Base-by-base conservation (phyloP, 192 early-diverging fungal genomes). In the Backusella liffmaniae region DNA sequence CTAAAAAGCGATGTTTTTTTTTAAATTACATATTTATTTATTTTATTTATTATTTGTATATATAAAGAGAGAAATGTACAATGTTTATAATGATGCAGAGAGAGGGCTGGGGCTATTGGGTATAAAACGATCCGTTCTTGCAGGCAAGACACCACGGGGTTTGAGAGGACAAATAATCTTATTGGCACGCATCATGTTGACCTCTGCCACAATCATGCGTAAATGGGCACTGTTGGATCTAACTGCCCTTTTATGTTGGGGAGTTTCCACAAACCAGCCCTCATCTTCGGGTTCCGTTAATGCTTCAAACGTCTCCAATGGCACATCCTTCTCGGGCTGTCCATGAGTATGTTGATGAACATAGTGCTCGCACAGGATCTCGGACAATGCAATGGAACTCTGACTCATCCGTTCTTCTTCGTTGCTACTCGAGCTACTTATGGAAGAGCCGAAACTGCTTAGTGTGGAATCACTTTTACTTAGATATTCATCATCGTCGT, bases 131-230 rank as follows among this genome's bases (percentile, higher is more conserved):
- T 88, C 84, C 21, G 73, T 77, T 34, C 86, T 56, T 56, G 80
- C 68, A 36, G 82, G 79, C 6, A 88, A 77, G 53, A 73, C 81
- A 9, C 77, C 83, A 74, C 86, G 75, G 5, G 82, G 84, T 70
- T 77, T 83, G 6, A 87, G 72, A 1, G 86, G 84, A 42, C 79
- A 80, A 15, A 85, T 76, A 59, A 87, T 66, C 51, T 87, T 87
- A 44, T 83, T 75, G 15, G 84, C 70, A 8, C 86, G 80, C 72
- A 87, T 87, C 86, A 87, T 87, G 53, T 85, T 85, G 53, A 85
- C 59, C 44, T 87, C 86, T 32, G 83, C 76, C 35, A 81, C 82
- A 70, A 87, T 79, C 74, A 85, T 87, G 6, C 86, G 78, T n/a
- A 87, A 66, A 73, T 87, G 83, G 66, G 78, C 81, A 2, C 83